A percentile compares a stretch with the other conserved stretches of the same genome.
phyloP scores from a whole-genome alignment of 1,139 yeast species.

The Blastobotrys petasosporus region DNA sequence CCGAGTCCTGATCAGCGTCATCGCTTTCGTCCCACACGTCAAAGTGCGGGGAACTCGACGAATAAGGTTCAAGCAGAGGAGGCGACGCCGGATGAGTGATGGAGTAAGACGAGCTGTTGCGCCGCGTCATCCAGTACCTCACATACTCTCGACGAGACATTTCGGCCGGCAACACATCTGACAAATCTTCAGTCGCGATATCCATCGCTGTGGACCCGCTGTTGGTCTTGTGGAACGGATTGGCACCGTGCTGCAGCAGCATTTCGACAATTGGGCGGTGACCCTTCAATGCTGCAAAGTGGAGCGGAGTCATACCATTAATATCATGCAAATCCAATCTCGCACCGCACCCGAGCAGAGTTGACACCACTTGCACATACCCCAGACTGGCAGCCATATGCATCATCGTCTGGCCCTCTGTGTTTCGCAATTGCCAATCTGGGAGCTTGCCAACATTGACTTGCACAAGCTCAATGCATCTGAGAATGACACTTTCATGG shows the following conservation, averaged over 20 bases:
- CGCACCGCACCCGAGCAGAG: constrained; percentile 72
- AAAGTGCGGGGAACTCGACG: background rate
- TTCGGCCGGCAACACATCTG: constrained; percentile 28
- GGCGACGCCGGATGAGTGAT: constrained; percentile 13
- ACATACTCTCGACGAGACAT: constrained; percentile 25
- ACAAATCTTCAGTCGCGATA: constrained; percentile 57
- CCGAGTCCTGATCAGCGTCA: constrained; percentile 24
- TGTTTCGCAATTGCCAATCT: constrained; percentile 75
- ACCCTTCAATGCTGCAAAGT: constrained; percentile 76
- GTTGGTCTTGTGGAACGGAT: constrained; percentile 49
- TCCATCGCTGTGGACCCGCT: constrained; percentile 45
- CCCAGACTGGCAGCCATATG: constrained; percentile 79
- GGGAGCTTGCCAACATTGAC: constrained; percentile 32
- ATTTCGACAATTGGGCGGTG: constrained; percentile 54
- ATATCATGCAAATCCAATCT: constrained; percentile 67
- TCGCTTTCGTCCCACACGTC: constrained; percentile 6
- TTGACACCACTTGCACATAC: constrained; percentile 53
- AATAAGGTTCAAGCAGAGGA: constrained; percentile 1
- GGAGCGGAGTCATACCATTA: constrained; percentile 82
- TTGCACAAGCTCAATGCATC: constrained; percentile 26
- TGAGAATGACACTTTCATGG: constrained; percentile 25
- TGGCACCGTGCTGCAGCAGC: constrained; percentile 51
- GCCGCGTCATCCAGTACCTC: constrained; percentile 11
- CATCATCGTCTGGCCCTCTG: constrained; percentile 79
- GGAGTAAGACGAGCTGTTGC: constrained; percentile 21